Evolutionary conservation across 1,284 basidiomycete species (phyloP).

Genomic region (Pholiota adiposa): DNA sequence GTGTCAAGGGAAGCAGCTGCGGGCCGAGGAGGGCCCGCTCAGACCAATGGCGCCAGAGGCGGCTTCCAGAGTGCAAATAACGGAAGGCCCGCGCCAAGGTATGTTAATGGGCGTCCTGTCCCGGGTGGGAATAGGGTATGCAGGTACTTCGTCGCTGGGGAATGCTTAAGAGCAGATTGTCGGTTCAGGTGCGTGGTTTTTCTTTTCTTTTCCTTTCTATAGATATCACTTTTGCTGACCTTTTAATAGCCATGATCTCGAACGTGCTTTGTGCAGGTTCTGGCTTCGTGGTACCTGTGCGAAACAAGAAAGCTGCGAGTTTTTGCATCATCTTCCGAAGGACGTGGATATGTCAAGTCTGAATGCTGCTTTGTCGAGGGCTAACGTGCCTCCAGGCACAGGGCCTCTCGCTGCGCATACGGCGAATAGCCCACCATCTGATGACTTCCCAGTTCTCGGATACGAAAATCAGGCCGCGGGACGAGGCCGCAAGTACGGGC

Average conservation of each 20-base stretch:
- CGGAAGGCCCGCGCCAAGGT: conserved; percentile 54
- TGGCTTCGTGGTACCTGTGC: conserved; percentile 97
- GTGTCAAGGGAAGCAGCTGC: conserved; percentile 64
- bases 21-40: conserved; percentile 39
- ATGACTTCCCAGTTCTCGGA: conserved; percentile 91
- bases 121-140: conserved; percentile 81
- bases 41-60: conserved; percentile 27
- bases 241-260: conserved; percentile 78
- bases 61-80: conserved; percentile 38
- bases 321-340: conserved; percentile 87
- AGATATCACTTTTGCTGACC: conserved; percentile 13
- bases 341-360: conserved; percentile 73
- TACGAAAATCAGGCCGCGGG: conserved; percentile 48
- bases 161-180: conserved; percentile 95
- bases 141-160: conserved; percentile 95
- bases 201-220: not conserved
- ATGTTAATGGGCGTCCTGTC: conserved; percentile 60
- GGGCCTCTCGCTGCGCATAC: conserved; percentile 37
- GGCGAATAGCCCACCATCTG: conserved; percentile 50
- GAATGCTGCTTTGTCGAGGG: conserved; percentile 71
- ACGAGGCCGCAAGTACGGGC: conserved; percentile 41
- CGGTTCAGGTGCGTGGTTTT: conserved; percentile 80
- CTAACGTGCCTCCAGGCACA: conserved; percentile 57
- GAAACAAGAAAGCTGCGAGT: conserved; percentile 91
- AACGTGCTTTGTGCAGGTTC: conserved; percentile 93